A percentile compares a stretch with the other conserved stretches of the same genome.
Conservation (phyloP, 2,329 filamentous ascomycete species). For the Aspergillus oerlinghausenensis region DNA sequence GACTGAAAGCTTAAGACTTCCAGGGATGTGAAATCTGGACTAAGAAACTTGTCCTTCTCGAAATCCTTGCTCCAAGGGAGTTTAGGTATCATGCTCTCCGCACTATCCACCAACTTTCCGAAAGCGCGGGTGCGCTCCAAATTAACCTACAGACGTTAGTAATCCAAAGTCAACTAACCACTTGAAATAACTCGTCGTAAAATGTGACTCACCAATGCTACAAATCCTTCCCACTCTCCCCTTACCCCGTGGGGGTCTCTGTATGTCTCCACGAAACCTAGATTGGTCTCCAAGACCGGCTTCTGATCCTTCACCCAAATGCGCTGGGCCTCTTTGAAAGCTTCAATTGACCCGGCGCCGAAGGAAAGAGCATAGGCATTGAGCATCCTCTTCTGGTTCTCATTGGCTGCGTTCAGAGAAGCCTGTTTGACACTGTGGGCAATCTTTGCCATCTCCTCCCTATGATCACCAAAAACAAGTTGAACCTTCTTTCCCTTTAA, state of each 20-base stretch:
- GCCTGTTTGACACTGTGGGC: slow-evolving; percentile 63
- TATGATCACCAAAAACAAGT: slow-evolving; percentile 70
- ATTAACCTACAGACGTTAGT: slow-evolving; percentile 57
- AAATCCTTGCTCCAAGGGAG: slow-evolving; percentile 85
- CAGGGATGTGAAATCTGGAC: slow-evolving; percentile 90
- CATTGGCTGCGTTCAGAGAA: slow-evolving; percentile 65
- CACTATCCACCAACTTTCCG: slow-evolving; percentile 74
- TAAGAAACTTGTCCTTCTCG: slow-evolving; percentile 93
- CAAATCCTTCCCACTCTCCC: slow-evolving; percentile 83
- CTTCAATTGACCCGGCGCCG: slow-evolving; percentile 65
- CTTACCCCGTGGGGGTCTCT: slow-evolving; percentile 75
- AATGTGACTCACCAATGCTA: slow-evolving; percentile 51
- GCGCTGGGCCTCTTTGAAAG: slow-evolving; percentile 75
- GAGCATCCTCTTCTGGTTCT: slow-evolving; percentile 70
- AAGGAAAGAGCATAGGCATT: slow-evolving; percentile 72
- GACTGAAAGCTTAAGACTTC: slow-evolving; percentile 81
- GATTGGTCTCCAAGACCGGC: slow-evolving; percentile 72
- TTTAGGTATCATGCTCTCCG: slow-evolving; percentile 78
- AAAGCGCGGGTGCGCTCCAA: slow-evolving; percentile 86
- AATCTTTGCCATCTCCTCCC: slow-evolving; percentile 66
- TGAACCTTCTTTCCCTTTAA: slow-evolving; percentile 65
- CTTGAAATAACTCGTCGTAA: neutral
- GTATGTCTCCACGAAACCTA: slow-evolving; percentile 84
- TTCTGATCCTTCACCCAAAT: slow-evolving; percentile 80
- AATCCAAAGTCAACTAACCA: slow-evolving; percentile 13